A percentile compares a stretch with the other conserved stretches of the same genome.
Evolutionary conservation across 2,329 filamentous ascomycete genomes (phyloP).

Genomic region (Aspergillus viridinutans): DNA sequence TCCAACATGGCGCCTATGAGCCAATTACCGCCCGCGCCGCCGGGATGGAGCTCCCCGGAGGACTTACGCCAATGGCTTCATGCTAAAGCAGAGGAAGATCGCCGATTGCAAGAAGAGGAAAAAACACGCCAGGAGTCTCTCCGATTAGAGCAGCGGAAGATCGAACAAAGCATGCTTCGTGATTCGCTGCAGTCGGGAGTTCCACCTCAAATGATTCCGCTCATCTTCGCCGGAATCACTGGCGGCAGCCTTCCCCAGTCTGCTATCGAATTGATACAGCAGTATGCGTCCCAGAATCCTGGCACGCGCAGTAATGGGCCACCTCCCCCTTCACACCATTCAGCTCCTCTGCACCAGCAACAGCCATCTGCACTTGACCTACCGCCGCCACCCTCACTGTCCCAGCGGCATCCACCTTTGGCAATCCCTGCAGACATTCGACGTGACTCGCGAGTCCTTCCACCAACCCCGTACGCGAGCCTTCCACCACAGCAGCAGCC

Average conservation of each 20-base stretch:
- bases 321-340: constrained; percentile 19
- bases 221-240: constrained; percentile 70
- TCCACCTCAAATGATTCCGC: constrained; percentile 68
- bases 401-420: constrained; percentile 18
- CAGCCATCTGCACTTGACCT: constrained; percentile 9
- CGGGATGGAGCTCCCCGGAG: constrained; percentile 65
- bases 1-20: constrained; percentile 40
- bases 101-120: constrained; percentile 64
- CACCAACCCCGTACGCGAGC: constrained; percentile 30
- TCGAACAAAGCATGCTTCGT: constrained; percentile 68
- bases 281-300: constrained; percentile 51
- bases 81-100: constrained; percentile 69
- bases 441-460: constrained; percentile 22
- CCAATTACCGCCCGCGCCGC: constrained; percentile 60
- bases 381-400: constrained; percentile 12
- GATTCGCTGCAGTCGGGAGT: constrained; percentile 67
- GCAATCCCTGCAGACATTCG: constrained; percentile 12
- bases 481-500: constrained; percentile 14
- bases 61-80: constrained; percentile 68
- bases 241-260: constrained; percentile 58
- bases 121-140: constrained; percentile 59
- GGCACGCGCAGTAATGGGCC: constrained; percentile 17
- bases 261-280: constrained; percentile 65
- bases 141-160: constrained; percentile 66
- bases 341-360: constrained; percentile 15